Base-by-base conservation (phyloP, 2,329 filamentous ascomycete genomes). In the Exophiala aquamarina region DNA sequence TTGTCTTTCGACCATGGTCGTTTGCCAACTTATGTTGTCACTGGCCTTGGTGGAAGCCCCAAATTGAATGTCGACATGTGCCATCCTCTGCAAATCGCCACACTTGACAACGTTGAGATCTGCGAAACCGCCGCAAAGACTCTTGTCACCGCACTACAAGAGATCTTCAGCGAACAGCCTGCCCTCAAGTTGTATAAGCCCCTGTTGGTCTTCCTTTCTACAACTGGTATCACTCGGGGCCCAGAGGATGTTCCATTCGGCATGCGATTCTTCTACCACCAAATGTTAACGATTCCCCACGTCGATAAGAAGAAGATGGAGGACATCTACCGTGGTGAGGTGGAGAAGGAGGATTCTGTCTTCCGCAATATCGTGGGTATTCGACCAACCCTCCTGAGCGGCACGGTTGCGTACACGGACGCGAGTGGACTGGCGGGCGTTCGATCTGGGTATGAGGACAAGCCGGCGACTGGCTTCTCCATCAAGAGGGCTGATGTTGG, bases 31-130 rank as follows among this genome's bases (percentile, higher is more conserved):
- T 67, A 72, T 51, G 62, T 66, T 7, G 71, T 80, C 45, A 69
- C 65, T 21, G 76, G 76, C 13, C 67, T 81, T 26, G 76, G 76
- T 46, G 62, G 61, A 18, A 32, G 32, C 1, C 50, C 52, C 3
- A 37, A 14, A 7, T 55, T 67, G 9, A 49, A 48, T 3, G 52
- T 59, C 54, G 28, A 59, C 43, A 49, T 60, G 58, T 39, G 33
- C 10, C 47, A 50, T 13, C 53, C 60, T n/a, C 48, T 64, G 37
- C 53, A 62, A 2, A 52, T 59, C 15, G 49, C 62, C 20, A 59
- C 46, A 3, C 55, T 69, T 20, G 65, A 68, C 15, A 63, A 69
- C 46, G 63, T 63, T 3, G 54, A 59, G 3, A 58, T 67, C 49
- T 70, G 67, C 47, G 58, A 63, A 36, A 60, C 64, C 6, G 63